Percentiles rank a stretch among this genome's conserved stretches.
Conservation (phyloP, 2,329 filamentous ascomycete species). For the Arthroderma sp. region DNA sequence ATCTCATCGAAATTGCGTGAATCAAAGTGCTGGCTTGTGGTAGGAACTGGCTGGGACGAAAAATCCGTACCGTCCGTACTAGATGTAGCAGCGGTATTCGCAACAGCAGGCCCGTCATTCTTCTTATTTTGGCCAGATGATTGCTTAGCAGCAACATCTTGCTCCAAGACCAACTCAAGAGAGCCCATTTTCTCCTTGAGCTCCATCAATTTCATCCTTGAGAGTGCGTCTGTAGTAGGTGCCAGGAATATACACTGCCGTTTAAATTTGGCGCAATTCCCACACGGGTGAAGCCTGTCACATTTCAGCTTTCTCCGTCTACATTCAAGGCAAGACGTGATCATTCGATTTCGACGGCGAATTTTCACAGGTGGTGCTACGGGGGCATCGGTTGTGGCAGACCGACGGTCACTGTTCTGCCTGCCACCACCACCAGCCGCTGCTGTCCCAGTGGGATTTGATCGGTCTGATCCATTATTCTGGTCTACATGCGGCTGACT, state of each 20-base stretch:
- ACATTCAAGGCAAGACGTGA: conserved; percentile 57
- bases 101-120: conserved; percentile 2
- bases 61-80: neutral
- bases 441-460: too few species aligned
- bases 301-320: conserved; percentile 64
- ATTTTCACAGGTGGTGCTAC: conserved; percentile 22
- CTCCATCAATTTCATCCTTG: conserved; percentile 57
- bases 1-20: conserved; percentile 20
- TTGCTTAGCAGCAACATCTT: conserved; percentile 46
- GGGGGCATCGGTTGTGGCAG: neutral
- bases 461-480: too few species aligned
- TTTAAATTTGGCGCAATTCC: conserved; percentile 40
- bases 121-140: neutral
- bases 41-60: neutral
- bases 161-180: conserved; percentile 55
- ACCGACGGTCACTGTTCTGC: neutral
- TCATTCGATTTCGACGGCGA: conserved; percentile 52
- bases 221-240: conserved; percentile 53
- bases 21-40: neutral
- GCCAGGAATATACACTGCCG: conserved; percentile 52
- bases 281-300: conserved; percentile 57
- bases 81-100: neutral
- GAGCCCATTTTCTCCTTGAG: conserved; percentile 68
- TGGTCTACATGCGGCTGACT: too few species aligned
- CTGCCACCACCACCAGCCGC: neutral